phyloP scores from a whole-genome alignment of 805 yeast species.

The Blastobotrys peoriensis region DNA sequence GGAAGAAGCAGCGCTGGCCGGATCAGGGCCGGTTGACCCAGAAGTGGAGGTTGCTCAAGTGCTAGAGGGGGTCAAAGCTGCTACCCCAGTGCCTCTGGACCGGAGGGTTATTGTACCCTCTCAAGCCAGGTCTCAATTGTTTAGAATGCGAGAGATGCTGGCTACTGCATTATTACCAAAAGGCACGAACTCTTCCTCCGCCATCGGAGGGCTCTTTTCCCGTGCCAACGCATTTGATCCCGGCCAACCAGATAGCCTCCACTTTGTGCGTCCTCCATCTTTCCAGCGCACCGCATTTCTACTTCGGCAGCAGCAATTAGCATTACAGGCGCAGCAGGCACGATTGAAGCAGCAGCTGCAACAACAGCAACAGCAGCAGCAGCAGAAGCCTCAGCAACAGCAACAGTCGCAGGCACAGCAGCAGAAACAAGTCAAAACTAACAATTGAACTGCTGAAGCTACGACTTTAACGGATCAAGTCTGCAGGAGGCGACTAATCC shows the following conservation, averaged over 20 bases:
- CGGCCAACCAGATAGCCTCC: conserved; percentile 55
- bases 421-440: conserved; percentile 2
- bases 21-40: conserved; percentile 51
- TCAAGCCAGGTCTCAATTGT: conserved; percentile 60
- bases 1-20: conserved; percentile 29
- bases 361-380: conserved; percentile 11
- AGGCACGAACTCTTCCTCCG: conserved; percentile 47
- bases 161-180: conserved; percentile 60
- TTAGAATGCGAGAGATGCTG: conserved; percentile 90
- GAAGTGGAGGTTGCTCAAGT: conserved; percentile 93
- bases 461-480: too few species aligned
- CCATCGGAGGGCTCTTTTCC: conserved; percentile 76
- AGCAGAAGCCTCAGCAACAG: conserved; percentile 15
- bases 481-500: too few species aligned
- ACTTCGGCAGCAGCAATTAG: conserved; percentile 1
- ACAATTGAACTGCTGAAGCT: too few species aligned
- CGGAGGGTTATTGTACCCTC: conserved; percentile 65
- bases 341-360: conserved; percentile 11
- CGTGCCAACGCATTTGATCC: conserved; percentile 70
- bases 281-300: conserved; percentile 25
- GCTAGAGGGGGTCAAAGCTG: conserved; percentile 73
- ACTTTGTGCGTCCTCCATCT: conserved; percentile 29
- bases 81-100: conserved; percentile 56
- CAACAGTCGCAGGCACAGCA: conserved; percentile 14
- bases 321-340: conserved; percentile 2